A percentile compares a stretch with the other conserved stretches of the same genome.
Evolutionary conservation across 306 rosid genomes (phyloP).

Genomic region (Citrullus amarus): DNA sequence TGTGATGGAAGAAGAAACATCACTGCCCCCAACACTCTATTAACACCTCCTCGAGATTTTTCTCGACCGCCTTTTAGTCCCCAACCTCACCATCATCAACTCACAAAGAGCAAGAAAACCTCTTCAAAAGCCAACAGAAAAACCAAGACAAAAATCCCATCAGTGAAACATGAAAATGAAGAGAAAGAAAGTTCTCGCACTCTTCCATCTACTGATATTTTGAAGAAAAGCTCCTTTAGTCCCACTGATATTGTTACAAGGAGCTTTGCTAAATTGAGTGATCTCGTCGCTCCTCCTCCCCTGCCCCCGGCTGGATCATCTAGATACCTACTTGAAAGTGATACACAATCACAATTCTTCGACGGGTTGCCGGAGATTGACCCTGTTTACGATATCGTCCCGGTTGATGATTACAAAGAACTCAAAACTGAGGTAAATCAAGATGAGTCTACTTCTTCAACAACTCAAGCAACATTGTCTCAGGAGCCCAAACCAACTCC

Average conservation of each 20-base stretch:
- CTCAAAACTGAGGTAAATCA: not conserved
- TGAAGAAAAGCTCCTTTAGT: constrained; percentile 7
- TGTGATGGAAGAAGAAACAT: constrained; percentile 37
- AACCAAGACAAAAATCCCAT: constrained; percentile 12
- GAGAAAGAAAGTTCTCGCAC: not conserved
- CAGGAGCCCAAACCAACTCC: not conserved
- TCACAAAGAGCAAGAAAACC: constrained; percentile 22
- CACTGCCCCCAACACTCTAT: constrained; percentile 10
- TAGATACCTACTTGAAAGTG: constrained; percentile 3
- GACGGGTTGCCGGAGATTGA: not conserved
- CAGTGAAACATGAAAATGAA: constrained; percentile 13
- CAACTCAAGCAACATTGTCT: not conserved
- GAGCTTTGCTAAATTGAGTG: not conserved
- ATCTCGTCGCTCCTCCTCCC: constrained; percentile 5
- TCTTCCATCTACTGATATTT: not conserved
- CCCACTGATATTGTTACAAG: constrained; percentile 9
- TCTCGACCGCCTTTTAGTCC: constrained; percentile 35
- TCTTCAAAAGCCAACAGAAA: constrained; percentile 23
- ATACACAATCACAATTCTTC: not conserved
- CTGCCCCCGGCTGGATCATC: not conserved
- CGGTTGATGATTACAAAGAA: not conserved
- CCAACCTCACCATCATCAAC: constrained; percentile 24
- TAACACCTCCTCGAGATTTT: constrained; percentile 19
- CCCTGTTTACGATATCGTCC: not conserved
- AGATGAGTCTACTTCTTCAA: constrained; percentile 3